Conservation (phyloP, 2,329 filamentous ascomycete species). For the Aureobasidium lini region DNA sequence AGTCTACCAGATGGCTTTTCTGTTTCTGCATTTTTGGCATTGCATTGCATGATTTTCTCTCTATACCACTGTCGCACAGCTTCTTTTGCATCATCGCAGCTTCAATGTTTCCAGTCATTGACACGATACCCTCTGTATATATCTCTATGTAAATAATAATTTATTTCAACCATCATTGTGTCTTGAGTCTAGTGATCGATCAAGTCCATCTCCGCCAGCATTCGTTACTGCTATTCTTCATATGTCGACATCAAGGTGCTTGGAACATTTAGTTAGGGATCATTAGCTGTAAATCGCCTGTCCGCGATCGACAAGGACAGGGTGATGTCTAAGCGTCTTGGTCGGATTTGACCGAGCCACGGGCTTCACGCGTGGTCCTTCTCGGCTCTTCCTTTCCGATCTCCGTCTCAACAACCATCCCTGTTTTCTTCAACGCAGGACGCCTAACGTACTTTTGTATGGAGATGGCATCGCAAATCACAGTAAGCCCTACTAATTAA, state of each 20-base stretch:
- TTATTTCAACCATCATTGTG: background rate
- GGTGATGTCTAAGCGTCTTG: background rate
- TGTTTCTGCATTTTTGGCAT: background rate
- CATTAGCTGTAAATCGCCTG: too few relatives aligned
- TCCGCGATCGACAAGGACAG: too few relatives aligned
- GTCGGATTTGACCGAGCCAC: background rate
- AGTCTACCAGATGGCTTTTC: background rate
- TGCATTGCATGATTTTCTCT: background rate
- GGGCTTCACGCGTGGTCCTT: background rate
- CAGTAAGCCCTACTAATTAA: background rate
- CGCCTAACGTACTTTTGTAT: background rate
- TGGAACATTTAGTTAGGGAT: too few relatives aligned
- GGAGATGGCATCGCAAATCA: background rate
- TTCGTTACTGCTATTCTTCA: too few relatives aligned
- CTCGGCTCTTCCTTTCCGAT: background rate
- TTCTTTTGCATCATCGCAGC: background rate
- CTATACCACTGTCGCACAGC: background rate
- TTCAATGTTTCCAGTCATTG: conserved; percentile 2
- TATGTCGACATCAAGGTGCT: too few relatives aligned
- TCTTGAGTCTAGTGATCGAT: too few relatives aligned
- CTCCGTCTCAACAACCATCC: background rate
- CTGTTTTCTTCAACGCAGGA: background rate
- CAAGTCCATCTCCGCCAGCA: too few relatives aligned
- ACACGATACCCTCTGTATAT: background rate
- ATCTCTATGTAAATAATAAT: background rate